Conservation (phyloP, 208 protist genomes). For the Vickermania ingenoplastis region DNA sequence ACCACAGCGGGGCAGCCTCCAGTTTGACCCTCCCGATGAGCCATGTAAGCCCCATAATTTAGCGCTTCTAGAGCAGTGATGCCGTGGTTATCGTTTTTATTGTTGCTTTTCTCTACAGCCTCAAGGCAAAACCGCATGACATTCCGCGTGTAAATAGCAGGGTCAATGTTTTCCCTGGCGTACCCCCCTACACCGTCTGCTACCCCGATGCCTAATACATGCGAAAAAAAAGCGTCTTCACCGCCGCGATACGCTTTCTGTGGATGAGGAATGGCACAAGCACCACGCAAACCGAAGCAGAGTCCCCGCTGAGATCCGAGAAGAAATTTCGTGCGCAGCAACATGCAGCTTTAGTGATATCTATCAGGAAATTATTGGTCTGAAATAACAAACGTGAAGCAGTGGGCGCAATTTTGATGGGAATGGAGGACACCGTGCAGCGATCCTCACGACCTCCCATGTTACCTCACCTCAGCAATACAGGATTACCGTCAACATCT, state of each 20-base stretch:
- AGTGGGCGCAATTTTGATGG: too few species aligned
- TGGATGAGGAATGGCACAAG: conserved; percentile 66
- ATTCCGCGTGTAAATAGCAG: conserved; percentile 67
- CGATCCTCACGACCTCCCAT: too few species aligned
- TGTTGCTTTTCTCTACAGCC: conserved; percentile 18
- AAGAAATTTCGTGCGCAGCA: conserved; percentile 1
- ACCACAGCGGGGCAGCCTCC: conserved; percentile 68
- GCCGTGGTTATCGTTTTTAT: conserved; percentile 6
- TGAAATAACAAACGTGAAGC: conserved; percentile 1
- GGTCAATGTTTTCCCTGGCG: conserved; percentile 55
- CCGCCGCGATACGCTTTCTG: conserved; percentile 65
- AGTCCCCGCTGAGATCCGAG: not conserved
- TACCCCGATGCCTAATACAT: conserved; percentile 63
- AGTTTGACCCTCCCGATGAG: conserved; percentile 26
- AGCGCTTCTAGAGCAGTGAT: conserved; percentile 51
- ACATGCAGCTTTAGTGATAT: conserved; percentile 5
- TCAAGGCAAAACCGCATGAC: conserved; percentile 61
- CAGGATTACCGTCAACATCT: too few species aligned
- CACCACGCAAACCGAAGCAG: conserved; percentile 41
- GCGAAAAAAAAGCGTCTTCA: conserved; percentile 76
- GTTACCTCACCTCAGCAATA: too few species aligned
- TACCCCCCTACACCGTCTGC: conserved; percentile 83
- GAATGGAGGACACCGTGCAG: too few species aligned
- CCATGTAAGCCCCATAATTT: conserved; percentile 32
- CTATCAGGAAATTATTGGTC: not conserved